Conservation (phyloP, 2,329 filamentous ascomycete genomes). For the Exophiala sp. region DNA sequence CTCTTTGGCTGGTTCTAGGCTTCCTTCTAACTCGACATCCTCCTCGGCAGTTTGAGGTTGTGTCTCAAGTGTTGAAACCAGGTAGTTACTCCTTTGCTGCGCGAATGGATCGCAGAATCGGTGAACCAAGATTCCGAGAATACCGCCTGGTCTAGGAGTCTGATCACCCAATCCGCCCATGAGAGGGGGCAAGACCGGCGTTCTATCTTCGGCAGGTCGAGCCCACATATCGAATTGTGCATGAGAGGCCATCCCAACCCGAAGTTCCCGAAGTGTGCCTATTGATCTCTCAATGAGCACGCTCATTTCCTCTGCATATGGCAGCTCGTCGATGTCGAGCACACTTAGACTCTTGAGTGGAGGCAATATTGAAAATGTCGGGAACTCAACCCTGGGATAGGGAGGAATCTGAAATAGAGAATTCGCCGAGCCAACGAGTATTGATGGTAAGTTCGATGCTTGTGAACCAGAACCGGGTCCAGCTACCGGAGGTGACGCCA, state of each 20-base stretch:
- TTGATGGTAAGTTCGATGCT: slow-evolving; percentile 21
- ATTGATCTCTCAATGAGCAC: slow-evolving; percentile 70
- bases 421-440: slow-evolving; percentile 20
- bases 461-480: slow-evolving; percentile 22
- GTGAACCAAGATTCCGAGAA: slow-evolving; percentile 65
- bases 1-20: slow-evolving; percentile 4
- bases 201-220: slow-evolving; percentile 22
- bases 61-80: background rate
- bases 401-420: slow-evolving; percentile 32
- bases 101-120: slow-evolving; percentile 56
- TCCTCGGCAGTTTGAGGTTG: slow-evolving; percentile 2
- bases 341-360: slow-evolving; percentile 71
- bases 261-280: slow-evolving; percentile 63
- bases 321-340: slow-evolving; percentile 76
- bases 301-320: slow-evolving; percentile 79
- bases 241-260: slow-evolving; percentile 65
- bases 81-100: slow-evolving; percentile 7
- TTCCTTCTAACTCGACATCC: background rate
- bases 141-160: slow-evolving; percentile 57
- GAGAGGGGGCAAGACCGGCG: slow-evolving; percentile 19
- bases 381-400: slow-evolving; percentile 66
- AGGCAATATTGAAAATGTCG: slow-evolving; percentile 74
- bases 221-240: slow-evolving; percentile 41
- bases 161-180: slow-evolving; percentile 46
- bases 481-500: slow-evolving; percentile 34